Evolutionary conservation across 2,329 filamentous ascomycete species (phyloP), one percentile per base, ranked within the genome.

Genomic region (Pyrenophora seminiperda): DNA sequence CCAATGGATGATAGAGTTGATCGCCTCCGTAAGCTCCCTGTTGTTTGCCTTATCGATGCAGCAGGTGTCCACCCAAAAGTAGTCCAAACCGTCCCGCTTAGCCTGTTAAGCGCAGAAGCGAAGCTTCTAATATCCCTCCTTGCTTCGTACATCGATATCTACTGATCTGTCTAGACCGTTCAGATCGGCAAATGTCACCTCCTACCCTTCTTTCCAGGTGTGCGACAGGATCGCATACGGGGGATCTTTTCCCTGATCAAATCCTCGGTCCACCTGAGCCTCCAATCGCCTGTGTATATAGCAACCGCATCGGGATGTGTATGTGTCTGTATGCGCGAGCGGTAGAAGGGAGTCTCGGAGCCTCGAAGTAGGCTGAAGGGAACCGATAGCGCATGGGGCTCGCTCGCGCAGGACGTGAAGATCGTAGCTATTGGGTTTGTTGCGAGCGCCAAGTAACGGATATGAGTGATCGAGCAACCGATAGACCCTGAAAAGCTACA

Each of bases 191-290:
- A 31, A 56, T 29, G 11, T 14, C 2, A 38, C 34, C 9, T 38
- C 18, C 18, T 38, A 13, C 17, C 24, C 10, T 13, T 7, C 4
- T n/a, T n/a, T n/a, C 37, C 22, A 40, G 24, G 22, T 53, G 44
- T 56, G 49, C 14, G 49, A 56, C 2, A 56, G 45, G 20, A 56
- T 56, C 20, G 49, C 49, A 41, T 56, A 57, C 3, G 45, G 19
- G 45, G 49, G 13, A 49, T 41, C 17, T 56, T 40, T 6, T n/a
- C n/a, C n/a, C 40, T 24, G 27, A 41, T 29, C 4, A 47, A 33
- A 20, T 56, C 48, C 19, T 52, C 15, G 4, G 53, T 42, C 45
- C 41, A 51, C 13, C 37, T 19, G 20, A 55, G 46, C 22, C 15
- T 53, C 37, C 55, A 47, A 11, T 53, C 41, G 46, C 41, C 32